Percentiles rank a stretch among this genome's conserved stretches.
Evolutionary conservation across 2,329 filamentous ascomycete species (phyloP).

Genomic region (Monosporascus sp.): DNA sequence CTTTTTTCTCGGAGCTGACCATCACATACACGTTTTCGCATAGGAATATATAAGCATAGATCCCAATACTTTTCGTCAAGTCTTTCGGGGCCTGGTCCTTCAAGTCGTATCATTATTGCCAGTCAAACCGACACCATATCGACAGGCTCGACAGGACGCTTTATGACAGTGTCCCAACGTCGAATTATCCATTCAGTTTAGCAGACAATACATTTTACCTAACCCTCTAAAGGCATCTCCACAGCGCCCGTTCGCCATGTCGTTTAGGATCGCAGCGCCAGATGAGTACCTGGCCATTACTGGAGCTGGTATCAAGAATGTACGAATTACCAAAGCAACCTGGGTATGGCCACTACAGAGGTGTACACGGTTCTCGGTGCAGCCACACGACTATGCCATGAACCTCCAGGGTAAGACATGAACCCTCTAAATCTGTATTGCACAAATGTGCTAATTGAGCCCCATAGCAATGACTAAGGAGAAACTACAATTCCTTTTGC

Average conservation of each 20-base stretch:
- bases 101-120: no score
- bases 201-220: not conserved
- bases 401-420: conserved; percentile 52
- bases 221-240: not conserved
- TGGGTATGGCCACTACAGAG: conserved; percentile 69
- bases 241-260: conserved; percentile 35
- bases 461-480: conserved; percentile 78
- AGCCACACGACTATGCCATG: conserved; percentile 78
- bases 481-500: conserved; percentile 77
- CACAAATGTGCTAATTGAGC: not conserved
- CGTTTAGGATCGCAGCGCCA: conserved; percentile 65
- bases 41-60: no score
- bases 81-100: no score
- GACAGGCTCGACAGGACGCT: no score
- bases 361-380: conserved; percentile 55
- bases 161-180: no score
- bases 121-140: no score
- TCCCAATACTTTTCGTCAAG: no score
- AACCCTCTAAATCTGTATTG: not conserved
- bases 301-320: conserved; percentile 67
- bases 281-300: conserved; percentile 87
- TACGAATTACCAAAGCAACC: conserved; percentile 74
- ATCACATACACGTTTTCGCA: no score
- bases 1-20: no score
- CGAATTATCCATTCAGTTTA: no score